phyloP scores from a whole-genome alignment of 164 flowering plant species.

The Tinospora cordifolia region DNA sequence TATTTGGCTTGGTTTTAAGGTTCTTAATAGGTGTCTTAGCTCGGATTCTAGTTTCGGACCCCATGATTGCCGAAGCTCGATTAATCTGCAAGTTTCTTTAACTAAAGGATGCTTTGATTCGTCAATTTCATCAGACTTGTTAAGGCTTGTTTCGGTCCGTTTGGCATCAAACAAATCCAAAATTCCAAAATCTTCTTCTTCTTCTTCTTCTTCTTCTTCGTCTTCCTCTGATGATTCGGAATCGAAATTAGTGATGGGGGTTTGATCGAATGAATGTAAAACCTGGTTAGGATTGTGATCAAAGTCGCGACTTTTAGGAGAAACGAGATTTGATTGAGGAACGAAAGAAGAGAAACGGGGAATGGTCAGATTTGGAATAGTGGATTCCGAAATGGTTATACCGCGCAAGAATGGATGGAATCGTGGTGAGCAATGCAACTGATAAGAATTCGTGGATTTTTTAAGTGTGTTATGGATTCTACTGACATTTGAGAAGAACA shows the following conservation, averaged over 20 bases:
- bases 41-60: constrained; percentile 56
- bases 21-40: constrained; percentile 54
- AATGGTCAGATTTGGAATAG: background rate
- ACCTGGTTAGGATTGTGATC: background rate
- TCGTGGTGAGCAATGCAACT: background rate
- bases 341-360: constrained; percentile 23
- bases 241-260: constrained; percentile 12
- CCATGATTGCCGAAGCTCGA: constrained; percentile 50
- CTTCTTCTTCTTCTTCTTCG: constrained; percentile 22
- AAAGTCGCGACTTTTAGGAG: background rate
- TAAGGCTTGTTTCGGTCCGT: constrained; percentile 4
- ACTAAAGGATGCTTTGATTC: constrained; percentile 66
- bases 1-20: constrained; percentile 66
- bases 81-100: constrained; percentile 58
- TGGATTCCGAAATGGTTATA: background rate
- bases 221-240: constrained; percentile 23
- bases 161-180: constrained; percentile 27
- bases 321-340: constrained; percentile 10
- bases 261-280: constrained; percentile 19
- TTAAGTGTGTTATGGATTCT: background rate
- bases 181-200: constrained; percentile 33
- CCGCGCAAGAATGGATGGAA: background rate
- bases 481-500: constrained; percentile 5
- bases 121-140: constrained; percentile 21
- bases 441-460: background rate